Evolutionary conservation across 1,284 basidiomycete species (phyloP), one percentile per base, ranked within the genome.

Genomic region (Violaceomyces palustris): DNA sequence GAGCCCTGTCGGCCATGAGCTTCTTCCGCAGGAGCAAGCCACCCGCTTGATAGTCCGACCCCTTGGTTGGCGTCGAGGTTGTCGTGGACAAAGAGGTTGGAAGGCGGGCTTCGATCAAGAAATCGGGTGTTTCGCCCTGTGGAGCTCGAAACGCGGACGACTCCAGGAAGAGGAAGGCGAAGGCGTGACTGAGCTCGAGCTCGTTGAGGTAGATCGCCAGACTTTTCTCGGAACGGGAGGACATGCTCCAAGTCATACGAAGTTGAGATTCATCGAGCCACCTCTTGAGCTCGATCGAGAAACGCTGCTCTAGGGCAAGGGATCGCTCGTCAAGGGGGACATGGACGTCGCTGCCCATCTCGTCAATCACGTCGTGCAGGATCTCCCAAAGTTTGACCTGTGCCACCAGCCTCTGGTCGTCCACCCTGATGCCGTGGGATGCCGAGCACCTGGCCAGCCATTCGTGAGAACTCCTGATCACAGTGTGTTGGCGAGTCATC

Each of bases 331-430:
- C 41, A 7, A 48, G 30, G 3, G 40, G 32, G 18, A 21, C 28
- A 19, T 38, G 42, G 5, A 41, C 22, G 19, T 49, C 46, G 17
- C 30, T 18, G 26, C 46, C 46, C 14, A 49, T 26, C 15, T 47
- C 35, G 32, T 50, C 47, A 7, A 50, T 23, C 2, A 36, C 43
- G 25, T 50, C 47, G 29, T 50, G 47, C 6, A 40, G 24, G 27
- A 50, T 50, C 23, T 47, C 44, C 32, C 33, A 49, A 4, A 50
- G n/a, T 12, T 50, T 40, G 12, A 50, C 47, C 21, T 51, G 37
- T 17, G 42, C 25, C 3, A 45, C 27, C 3, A 50, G 32, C 10
- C 43, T 19, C 7, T 15, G 29, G 27, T 45, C 43, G 9, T n/a
- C n/a, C n/a, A n/a, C n/a, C n/a, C 27, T 25, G 9, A 23, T 29